phyloP scores from a whole-genome alignment of 2,329 filamentous ascomycete species.

The Anisogramma anomala region DNA sequence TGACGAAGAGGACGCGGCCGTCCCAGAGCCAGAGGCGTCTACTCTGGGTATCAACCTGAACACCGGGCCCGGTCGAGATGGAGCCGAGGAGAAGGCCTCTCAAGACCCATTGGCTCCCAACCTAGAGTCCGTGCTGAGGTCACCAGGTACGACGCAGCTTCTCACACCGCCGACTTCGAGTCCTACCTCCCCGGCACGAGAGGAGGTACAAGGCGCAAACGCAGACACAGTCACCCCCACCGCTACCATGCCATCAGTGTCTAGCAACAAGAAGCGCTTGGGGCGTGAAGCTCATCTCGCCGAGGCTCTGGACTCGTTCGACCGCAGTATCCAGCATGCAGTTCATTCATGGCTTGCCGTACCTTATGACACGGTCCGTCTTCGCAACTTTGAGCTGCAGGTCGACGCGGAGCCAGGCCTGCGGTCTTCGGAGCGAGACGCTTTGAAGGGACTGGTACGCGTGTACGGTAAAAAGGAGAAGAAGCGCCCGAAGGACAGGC shows the following conservation, averaged over 20 bases:
- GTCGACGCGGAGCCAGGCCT: conserved; percentile 30
- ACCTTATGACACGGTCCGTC: conserved; percentile 36
- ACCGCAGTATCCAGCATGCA: conserved; percentile 29
- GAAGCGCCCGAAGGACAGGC: conserved; percentile 72
- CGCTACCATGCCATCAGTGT: not conserved
- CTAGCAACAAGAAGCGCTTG: conserved; percentile 1
- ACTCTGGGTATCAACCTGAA: not conserved
- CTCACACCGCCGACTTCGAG: not conserved
- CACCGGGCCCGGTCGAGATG: conserved; percentile 1
- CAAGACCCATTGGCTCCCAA: not conserved
- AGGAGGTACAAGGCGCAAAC: conserved; percentile 1
- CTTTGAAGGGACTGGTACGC: conserved; percentile 39
- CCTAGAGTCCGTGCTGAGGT: not conserved
- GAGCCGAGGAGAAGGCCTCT: not conserved
- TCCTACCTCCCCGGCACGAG: not conserved
- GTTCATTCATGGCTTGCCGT: conserved; percentile 34
- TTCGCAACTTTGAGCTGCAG: conserved; percentile 38
- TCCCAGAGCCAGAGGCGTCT: not conserved
- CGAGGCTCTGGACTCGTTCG: conserved; percentile 27
- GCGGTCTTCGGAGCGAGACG: conserved; percentile 26
- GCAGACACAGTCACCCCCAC: not conserved
- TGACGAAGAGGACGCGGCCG: conserved; percentile 13
- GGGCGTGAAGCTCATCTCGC: conserved; percentile 20
- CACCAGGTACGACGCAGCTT: not conserved
- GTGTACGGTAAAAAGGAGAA: conserved; percentile 51